Conservation (phyloP, 192 early-diverging fungal species). For the Gonapodya prolifera region DNA sequence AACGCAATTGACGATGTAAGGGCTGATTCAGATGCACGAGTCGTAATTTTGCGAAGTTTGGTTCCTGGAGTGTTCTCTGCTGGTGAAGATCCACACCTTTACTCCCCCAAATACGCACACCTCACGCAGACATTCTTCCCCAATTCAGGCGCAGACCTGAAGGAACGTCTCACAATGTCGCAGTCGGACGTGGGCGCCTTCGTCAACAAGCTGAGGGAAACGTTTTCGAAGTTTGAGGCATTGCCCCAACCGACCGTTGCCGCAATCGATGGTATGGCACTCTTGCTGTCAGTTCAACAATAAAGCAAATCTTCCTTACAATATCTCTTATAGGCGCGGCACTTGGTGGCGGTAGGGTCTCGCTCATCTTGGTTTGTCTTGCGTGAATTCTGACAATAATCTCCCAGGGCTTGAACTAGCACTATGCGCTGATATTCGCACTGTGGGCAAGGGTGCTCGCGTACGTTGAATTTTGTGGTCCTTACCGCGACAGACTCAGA, state of each 20-base stretch:
- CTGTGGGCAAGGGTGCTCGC: conserved; percentile 47
- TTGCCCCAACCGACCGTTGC: conserved; percentile 89
- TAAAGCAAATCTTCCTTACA: not conserved
- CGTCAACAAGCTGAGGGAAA: conserved; percentile 57
- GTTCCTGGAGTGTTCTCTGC: conserved; percentile 84
- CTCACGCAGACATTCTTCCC: too few relatives aligned
- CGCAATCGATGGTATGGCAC: conserved; percentile 61
- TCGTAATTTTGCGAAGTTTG: conserved; percentile 64
- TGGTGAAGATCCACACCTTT: conserved; percentile 33
- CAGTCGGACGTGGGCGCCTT: conserved; percentile 64
- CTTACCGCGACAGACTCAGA: conserved; percentile 5
- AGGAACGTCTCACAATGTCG: conserved; percentile 77
- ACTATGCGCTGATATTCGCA: conserved; percentile 74
- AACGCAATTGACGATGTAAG: conserved; percentile 44
- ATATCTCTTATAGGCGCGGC: conserved; percentile 32
- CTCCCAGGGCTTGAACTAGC: conserved; percentile 63
- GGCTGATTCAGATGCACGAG: conserved; percentile 55
- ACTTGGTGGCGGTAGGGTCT: conserved; percentile 55
- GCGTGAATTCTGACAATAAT: not conserved
- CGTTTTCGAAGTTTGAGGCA: conserved; percentile 72
- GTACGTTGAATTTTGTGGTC: not conserved
- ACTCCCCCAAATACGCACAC: too few relatives aligned
- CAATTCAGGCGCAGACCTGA: conserved; percentile 70
- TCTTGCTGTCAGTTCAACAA: not conserved
- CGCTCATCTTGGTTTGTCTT: not conserved